phyloP scores from a whole-genome alignment of 495 filamentous ascomycete genomes.

The Daldinia concentrica region DNA sequence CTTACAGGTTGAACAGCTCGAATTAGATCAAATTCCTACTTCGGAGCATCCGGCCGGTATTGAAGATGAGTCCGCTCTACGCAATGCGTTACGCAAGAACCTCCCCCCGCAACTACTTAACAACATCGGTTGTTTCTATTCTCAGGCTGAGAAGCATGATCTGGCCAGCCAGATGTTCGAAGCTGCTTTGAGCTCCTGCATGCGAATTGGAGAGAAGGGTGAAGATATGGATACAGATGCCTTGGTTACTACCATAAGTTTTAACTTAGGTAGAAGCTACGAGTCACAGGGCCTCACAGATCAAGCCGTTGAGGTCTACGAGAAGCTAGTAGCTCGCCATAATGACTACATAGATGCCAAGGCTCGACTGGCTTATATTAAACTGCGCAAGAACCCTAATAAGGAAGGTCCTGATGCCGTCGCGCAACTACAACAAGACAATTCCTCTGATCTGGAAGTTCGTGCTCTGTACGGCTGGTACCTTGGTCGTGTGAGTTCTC shows the following conservation, averaged over 20 bases:
- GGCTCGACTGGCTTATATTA: slow-evolving; percentile 87
- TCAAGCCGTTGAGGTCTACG: slow-evolving; percentile 86
- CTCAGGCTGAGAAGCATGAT: slow-evolving; percentile 81
- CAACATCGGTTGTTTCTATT: slow-evolving; percentile 96
- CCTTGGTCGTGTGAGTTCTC: slow-evolving; percentile 75
- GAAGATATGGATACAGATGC: slow-evolving; percentile 82
- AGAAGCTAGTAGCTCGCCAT: slow-evolving; percentile 82
- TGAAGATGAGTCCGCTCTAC: slow-evolving; percentile 67
- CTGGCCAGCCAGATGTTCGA: slow-evolving; percentile 89
- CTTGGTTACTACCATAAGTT: slow-evolving; percentile 90
- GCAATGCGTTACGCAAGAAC: slow-evolving; percentile 70
- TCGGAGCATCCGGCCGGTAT: slow-evolving; percentile 71
- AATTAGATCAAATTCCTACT: slow-evolving; percentile 75
- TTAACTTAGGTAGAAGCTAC: slow-evolving; percentile 96
- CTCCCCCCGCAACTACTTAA: slow-evolving; percentile 92
- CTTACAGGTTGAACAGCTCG: slow-evolving; percentile 86
- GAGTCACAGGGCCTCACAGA: slow-evolving; percentile 83
- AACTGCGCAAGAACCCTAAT: slow-evolving; percentile 80
- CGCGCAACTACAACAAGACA: slow-evolving; percentile 79
- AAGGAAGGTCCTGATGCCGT: slow-evolving; percentile 88
- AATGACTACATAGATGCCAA: slow-evolving; percentile 90
- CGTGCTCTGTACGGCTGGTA: slow-evolving; percentile 95
- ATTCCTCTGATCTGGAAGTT: slow-evolving; percentile 85
- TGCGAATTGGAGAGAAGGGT: slow-evolving; percentile 74
- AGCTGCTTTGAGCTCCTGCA: slow-evolving; percentile 84